A percentile compares a stretch with the other conserved stretches of the same genome.
phyloP scores from a whole-genome alignment of 2,329 filamentous ascomycete genomes.

The Chaetomiaceae sp. region DNA sequence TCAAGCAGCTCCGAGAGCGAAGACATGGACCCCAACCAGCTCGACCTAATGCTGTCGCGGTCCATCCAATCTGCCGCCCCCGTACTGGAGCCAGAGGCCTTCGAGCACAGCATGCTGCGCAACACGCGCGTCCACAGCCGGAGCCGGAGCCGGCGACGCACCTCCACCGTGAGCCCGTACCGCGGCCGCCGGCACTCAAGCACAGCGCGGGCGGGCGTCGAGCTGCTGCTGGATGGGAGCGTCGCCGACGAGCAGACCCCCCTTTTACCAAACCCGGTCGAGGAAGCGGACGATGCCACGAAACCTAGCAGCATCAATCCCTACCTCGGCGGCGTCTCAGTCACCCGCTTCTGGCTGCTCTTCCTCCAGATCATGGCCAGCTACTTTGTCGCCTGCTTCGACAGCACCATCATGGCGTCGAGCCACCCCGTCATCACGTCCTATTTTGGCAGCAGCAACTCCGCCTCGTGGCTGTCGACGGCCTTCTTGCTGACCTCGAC shows the following conservation, averaged over 20 bases:
- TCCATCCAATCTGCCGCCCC: slow-evolving; percentile 37
- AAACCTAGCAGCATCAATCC: slow-evolving; percentile 15
- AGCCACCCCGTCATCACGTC: slow-evolving; percentile 75
- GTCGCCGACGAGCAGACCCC: slow-evolving; percentile 16
- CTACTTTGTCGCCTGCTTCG: slow-evolving; percentile 62
- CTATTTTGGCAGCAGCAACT: slow-evolving; percentile 72
- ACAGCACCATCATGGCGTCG: slow-evolving; percentile 77
- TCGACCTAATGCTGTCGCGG: slow-evolving; percentile 36
- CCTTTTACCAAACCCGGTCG: slow-evolving; percentile 10
- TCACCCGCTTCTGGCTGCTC: slow-evolving; percentile 56
- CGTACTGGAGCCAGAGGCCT: slow-evolving; percentile 40
- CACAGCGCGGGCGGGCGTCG: not conserved
- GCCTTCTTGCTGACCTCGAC: slow-evolving; percentile 74
- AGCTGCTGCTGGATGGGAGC: not conserved
- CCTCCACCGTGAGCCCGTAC: not conserved
- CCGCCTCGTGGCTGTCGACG: slow-evolving; percentile 78
- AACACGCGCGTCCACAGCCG: slow-evolving; percentile 24
- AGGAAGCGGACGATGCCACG: not conserved
- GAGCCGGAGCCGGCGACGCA: slow-evolving; percentile 20
- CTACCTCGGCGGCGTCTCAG: slow-evolving; percentile 45
- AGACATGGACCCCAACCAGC: slow-evolving; percentile 34
- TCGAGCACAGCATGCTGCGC: slow-evolving; percentile 39
- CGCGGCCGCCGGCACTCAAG: not conserved
- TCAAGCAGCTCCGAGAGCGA: slow-evolving; percentile 16
- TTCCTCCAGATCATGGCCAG: slow-evolving; percentile 56